These are phyloP conservation scores for Geotrichum europaeum DNA, from an alignment of 1,139 yeast genomes.

Conservation along the genomic window DNA sequence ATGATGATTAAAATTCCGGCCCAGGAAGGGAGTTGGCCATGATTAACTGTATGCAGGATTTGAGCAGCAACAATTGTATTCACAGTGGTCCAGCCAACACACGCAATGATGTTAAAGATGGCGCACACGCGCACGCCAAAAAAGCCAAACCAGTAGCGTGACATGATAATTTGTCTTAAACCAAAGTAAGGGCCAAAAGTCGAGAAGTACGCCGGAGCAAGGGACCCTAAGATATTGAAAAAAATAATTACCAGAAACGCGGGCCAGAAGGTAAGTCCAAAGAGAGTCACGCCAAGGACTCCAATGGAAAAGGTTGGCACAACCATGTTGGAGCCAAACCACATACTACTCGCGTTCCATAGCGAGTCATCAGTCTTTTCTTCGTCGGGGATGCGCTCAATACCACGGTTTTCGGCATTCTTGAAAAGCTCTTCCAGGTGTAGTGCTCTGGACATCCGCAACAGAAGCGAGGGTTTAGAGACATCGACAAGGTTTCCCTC, in stretches of 20 bases:
- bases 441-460: background rate
- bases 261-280: conserved; percentile 58
- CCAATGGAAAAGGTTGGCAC: conserved; percentile 81
- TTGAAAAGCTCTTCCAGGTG: conserved; percentile 1
- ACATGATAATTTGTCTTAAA: conserved; percentile 78
- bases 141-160: conserved; percentile 75
- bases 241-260: conserved; percentile 57
- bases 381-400: conserved; percentile 61
- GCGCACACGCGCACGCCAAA: conserved; percentile 72
- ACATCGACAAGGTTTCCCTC: background rate
- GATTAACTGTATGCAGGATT: conserved; percentile 68
- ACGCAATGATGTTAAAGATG: conserved; percentile 70
- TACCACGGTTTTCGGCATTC: conserved; percentile 56
- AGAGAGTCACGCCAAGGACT: conserved; percentile 57
- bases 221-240: conserved; percentile 64
- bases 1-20: conserved; percentile 79
- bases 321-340: conserved; percentile 89
- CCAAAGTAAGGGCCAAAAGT: conserved; percentile 81
- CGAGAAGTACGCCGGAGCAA: conserved; percentile 79
- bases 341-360: conserved; percentile 76
- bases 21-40: conserved; percentile 72
- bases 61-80: conserved; percentile 89
- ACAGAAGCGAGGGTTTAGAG: background rate
- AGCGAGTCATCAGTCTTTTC: conserved; percentile 59
- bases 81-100: conserved; percentile 95